Evolutionary conservation across 2,329 filamentous ascomycete species (phyloP).

Genomic region (Pseudocercospora eumusae): DNA sequence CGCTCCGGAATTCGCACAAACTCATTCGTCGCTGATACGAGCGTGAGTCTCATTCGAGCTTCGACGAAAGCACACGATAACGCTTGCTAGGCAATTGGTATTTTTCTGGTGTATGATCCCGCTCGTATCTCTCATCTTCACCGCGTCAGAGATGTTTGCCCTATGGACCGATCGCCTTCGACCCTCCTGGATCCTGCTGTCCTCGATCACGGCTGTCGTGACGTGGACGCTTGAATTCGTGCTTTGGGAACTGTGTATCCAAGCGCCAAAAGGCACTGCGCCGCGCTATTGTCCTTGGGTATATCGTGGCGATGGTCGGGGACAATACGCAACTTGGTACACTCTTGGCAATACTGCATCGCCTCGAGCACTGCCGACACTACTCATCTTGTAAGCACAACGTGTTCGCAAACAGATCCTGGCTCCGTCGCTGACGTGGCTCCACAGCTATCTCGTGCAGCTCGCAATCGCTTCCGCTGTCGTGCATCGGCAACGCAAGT

Average conservation of each 20-base stretch:
- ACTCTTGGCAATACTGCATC: constrained; percentile 17
- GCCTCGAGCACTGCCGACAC: constrained; percentile 16
- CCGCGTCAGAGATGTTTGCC: constrained; percentile 16
- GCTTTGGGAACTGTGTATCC: constrained; percentile 22
- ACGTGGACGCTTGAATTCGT: constrained; percentile 17
- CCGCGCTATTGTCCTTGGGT: constrained; percentile 20
- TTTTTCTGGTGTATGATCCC: constrained; percentile 26
- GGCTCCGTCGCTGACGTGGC: not conserved
- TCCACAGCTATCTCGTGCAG: constrained; percentile 11
- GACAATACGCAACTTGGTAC: constrained; percentile 18
- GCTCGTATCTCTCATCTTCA: constrained; percentile 14
- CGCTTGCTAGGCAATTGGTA: constrained; percentile 15
- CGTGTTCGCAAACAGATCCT: not conserved
- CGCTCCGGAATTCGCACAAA: not conserved
- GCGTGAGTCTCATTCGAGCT: constrained; percentile 16
- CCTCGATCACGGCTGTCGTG: constrained; percentile 18
- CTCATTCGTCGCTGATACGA: constrained; percentile 10
- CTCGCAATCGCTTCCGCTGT: constrained; percentile 11
- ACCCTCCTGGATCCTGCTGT: constrained; percentile 17
- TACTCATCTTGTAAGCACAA: constrained; percentile 22
- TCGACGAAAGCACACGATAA: not conserved
- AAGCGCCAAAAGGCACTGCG: not conserved
- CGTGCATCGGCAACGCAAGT: constrained; percentile 14
- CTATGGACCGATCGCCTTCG: constrained; percentile 20
- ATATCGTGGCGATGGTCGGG: constrained; percentile 14